Evolutionary conservation across 202 grass and related monocot genomes (phyloP).

Genomic region (Panicum hallii): DNA sequence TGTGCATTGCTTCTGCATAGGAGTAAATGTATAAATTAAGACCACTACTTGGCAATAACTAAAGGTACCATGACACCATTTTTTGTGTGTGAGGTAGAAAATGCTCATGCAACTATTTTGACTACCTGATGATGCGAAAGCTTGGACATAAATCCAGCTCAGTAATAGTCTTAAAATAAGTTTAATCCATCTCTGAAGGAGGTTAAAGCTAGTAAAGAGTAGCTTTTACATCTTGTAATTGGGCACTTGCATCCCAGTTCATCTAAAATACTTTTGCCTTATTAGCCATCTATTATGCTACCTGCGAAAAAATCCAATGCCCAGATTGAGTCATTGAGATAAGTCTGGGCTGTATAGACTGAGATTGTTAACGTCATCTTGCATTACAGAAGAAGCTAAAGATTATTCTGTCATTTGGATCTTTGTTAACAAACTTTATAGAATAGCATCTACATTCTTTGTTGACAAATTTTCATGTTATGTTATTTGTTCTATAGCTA

Average conservation of each 20-base stretch:
- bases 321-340: neutral
- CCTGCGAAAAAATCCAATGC: neutral
- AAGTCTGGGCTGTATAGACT: slow-evolving; percentile 2
- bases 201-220: neutral
- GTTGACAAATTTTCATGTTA: slow-evolving; percentile 13
- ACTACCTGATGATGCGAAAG: neutral
- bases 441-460: neutral
- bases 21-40: neutral
- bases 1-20: neutral
- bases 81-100: neutral
- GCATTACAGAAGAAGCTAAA: neutral
- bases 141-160: neutral
- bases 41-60: neutral
- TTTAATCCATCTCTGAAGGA: neutral
- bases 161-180: neutral
- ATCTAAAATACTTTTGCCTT: neutral
- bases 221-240: neutral
- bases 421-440: neutral
- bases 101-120: neutral
- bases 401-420: neutral
- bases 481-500: slow-evolving; percentile 11
- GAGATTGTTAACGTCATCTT: neutral
- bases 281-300: neutral
- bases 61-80: neutral
- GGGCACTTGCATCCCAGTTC: neutral